phyloP scores from a whole-genome alignment of 331 rosid species.

The Quercus phellos region DNA sequence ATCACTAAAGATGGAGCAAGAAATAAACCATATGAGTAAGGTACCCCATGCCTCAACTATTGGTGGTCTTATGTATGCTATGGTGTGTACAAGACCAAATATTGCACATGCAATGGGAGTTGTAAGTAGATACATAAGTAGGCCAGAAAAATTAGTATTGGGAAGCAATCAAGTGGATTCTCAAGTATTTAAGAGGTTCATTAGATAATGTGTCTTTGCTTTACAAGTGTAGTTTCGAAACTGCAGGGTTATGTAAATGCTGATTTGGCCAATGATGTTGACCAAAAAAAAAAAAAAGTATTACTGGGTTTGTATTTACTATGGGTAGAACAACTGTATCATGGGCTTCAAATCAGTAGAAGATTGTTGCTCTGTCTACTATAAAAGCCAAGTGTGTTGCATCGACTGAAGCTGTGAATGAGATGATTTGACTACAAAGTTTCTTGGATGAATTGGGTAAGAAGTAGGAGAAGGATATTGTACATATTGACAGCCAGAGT shows the following conservation, averaged over 20 bases:
- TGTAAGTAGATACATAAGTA: too few relatives aligned
- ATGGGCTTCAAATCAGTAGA: neutral
- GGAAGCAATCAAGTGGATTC: neutral
- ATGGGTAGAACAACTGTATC: neutral
- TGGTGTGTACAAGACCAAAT: neutral
- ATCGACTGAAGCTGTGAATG: neutral
- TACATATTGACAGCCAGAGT: neutral
- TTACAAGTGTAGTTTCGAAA: neutral
- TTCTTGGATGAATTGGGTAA: neutral
- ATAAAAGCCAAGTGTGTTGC: neutral
- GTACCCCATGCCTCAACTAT: neutral
- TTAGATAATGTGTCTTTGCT: neutral
- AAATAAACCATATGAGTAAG: neutral
- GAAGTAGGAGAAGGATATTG: neutral
- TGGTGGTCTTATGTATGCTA: neutral
- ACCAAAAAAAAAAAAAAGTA: neutral
- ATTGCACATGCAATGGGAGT: neutral
- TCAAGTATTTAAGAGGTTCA: neutral
- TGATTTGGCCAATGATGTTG: neutral
- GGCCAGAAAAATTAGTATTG: neutral
- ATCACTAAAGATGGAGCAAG: fast-evolving
- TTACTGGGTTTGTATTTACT: neutral
- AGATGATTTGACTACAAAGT: neutral
- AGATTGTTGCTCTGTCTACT: neutral
- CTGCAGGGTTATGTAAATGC: neutral